A percentile compares a stretch with the other conserved stretches of the same genome.
Evolutionary conservation across 805 yeast species (phyloP).

Genomic region (Cyberlindnera bimundalis): DNA sequence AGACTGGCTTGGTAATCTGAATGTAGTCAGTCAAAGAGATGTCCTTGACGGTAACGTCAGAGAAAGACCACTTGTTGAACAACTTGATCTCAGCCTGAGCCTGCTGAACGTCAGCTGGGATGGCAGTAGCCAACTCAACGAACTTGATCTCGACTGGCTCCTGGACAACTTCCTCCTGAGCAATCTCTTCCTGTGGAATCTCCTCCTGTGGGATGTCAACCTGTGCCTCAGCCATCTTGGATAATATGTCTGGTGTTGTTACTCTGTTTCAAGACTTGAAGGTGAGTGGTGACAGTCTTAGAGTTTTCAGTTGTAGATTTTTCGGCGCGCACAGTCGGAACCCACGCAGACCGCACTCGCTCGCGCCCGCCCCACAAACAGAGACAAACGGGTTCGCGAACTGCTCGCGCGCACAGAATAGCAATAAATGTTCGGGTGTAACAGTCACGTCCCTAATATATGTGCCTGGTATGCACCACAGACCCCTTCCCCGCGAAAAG

Average conservation of each 20-base stretch:
- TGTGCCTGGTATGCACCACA: no score
- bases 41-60: constrained; percentile 96
- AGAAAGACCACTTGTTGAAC: constrained; percentile 99
- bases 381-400: constrained; percentile 2
- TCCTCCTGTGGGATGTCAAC: constrained; percentile 41
- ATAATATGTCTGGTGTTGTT: constrained; percentile 14
- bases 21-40: constrained; percentile 97
- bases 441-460: no score
- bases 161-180: constrained; percentile 72
- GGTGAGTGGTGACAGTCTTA: constrained; percentile 2
- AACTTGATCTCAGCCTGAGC: constrained; percentile 96
- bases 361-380: background rate
- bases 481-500: constrained; percentile 4
- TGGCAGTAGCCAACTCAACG: constrained; percentile 88
- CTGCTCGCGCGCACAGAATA: background rate
- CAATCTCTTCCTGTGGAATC: constrained; percentile 33
- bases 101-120: constrained; percentile 94
- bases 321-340: constrained; percentile 5
- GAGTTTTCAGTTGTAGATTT: constrained; percentile 15
- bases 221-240: constrained; percentile 78
- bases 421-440: constrained; percentile 9
- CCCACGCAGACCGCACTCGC: constrained; percentile 2
- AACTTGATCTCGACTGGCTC: constrained; percentile 78
- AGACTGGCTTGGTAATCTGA: constrained; percentile 96
- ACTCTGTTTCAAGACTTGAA: background rate